Evolutionary conservation across 345 rosid species (phyloP).

Genomic region (Aquilaria malaccensis): DNA sequence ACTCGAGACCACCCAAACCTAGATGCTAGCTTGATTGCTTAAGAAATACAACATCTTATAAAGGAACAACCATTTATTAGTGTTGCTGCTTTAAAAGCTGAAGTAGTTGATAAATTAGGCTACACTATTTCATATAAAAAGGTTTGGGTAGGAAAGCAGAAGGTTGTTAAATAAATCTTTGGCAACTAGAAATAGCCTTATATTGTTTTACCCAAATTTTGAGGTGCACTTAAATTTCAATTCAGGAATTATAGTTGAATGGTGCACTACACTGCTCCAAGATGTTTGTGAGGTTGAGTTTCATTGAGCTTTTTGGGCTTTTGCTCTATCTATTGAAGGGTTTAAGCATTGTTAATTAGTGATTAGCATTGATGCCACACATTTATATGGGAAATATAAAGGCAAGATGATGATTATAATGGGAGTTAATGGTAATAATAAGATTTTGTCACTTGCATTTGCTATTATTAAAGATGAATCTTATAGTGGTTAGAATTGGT

Average conservation of each 20-base stretch:
- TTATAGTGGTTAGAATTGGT: background rate
- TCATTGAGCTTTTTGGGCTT: background rate
- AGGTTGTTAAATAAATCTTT: background rate
- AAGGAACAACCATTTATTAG: conserved; percentile 1
- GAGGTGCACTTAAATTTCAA: background rate
- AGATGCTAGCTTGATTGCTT: background rate
- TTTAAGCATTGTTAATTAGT: background rate
- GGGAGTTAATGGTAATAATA: background rate
- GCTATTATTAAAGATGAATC: background rate
- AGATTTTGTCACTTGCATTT: background rate
- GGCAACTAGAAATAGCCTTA: background rate
- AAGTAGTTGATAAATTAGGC: background rate
- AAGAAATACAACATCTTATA: background rate
- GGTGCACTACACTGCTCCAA: background rate
- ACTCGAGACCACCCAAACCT: background rate
- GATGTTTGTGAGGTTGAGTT: background rate
- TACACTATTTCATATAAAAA: background rate
- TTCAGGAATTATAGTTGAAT: background rate
- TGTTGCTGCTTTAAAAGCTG: background rate
- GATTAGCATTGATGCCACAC: background rate
- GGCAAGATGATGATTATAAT: background rate
- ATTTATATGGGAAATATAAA: background rate
- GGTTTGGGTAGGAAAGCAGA: background rate
- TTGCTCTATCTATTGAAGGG: background rate
- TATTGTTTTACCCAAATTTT: background rate